Evolutionary conservation across 2,329 filamentous ascomycete species (phyloP).

Genomic region (Curvularia verruculosa): DNA sequence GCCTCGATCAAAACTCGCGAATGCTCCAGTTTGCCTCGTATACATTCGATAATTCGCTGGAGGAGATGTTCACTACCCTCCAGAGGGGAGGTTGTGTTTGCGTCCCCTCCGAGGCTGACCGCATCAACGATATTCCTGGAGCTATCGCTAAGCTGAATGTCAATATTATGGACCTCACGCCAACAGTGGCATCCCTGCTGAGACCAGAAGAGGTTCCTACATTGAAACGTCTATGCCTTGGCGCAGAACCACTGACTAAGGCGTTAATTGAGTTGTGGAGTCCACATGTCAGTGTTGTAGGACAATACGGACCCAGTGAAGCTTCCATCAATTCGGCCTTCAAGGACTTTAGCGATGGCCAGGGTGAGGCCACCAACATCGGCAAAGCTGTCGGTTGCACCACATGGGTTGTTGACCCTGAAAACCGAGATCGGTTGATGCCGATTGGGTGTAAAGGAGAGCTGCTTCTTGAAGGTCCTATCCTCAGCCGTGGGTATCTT

Average conservation of each 20-base stretch:
- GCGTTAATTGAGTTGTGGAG: constrained; percentile 40
- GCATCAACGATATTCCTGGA: constrained; percentile 59
- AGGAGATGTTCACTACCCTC: constrained; percentile 63
- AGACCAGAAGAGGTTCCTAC: constrained; percentile 53
- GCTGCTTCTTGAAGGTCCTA: constrained; percentile 44
- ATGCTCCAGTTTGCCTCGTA: constrained; percentile 54
- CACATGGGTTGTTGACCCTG: constrained; percentile 43
- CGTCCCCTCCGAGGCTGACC: constrained; percentile 61
- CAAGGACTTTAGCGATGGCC: constrained; percentile 37
- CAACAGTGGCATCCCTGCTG: constrained; percentile 61
- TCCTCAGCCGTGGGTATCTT: constrained; percentile 44
- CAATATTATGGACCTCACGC: constrained; percentile 59
- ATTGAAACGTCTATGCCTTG: constrained; percentile 52
- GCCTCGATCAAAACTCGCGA: constrained; percentile 32
- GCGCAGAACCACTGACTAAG: constrained; percentile 53
- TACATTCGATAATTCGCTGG: constrained; percentile 62
- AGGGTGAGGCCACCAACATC: constrained; percentile 43
- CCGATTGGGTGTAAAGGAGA: constrained; percentile 46
- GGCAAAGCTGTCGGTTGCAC: constrained; percentile 39
- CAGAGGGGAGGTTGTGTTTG: constrained; percentile 59
- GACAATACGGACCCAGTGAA: constrained; percentile 44
- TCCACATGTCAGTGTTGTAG: constrained; percentile 29
- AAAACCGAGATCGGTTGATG: constrained; percentile 40
- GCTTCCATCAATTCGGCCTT: constrained; percentile 43
- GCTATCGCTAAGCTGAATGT: constrained; percentile 42